Evolutionary conservation across 2,329 filamentous ascomycete species (phyloP).

Genomic region (Clonostachys rhizophaga): DNA sequence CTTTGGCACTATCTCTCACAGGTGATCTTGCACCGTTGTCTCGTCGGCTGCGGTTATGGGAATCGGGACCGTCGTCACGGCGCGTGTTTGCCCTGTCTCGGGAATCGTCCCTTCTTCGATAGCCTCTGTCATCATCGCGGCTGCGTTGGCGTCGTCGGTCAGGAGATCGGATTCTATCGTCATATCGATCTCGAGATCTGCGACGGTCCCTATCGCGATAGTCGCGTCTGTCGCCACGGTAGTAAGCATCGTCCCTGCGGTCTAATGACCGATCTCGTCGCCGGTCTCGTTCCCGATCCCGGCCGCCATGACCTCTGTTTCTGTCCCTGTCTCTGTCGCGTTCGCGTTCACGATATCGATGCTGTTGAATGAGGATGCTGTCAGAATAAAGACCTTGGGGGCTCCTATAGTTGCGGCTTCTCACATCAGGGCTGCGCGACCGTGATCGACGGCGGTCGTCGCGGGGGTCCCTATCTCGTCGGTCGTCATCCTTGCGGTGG

Average conservation of each 20-base stretch:
- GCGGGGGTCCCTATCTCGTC: conserved; percentile 48
- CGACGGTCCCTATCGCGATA: conserved; percentile 58
- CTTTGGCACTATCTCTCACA: conserved; percentile 38
- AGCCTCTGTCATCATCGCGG: conserved; percentile 59
- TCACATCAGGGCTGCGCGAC: conserved; percentile 62
- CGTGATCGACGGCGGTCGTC: conserved; percentile 51
- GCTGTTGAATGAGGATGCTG: conserved; percentile 16
- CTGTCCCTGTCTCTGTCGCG: conserved; percentile 42
- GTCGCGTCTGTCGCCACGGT: conserved; percentile 58
- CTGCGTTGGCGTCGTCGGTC: conserved; percentile 56
- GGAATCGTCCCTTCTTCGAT: conserved; percentile 71
- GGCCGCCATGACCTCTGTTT: conserved; percentile 23
- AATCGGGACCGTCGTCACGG: conserved; percentile 69
- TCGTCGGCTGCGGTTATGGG: conserved; percentile 59
- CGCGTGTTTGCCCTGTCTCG: conserved; percentile 59
- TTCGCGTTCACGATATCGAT: conserved; percentile 55
- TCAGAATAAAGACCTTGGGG: conserved; percentile 29
- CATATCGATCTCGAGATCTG: conserved; percentile 56
- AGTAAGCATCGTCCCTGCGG: conserved; percentile 60
- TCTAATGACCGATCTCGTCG: conserved; percentile 68
- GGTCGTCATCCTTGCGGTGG: conserved; percentile 57
- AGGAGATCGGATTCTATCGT: conserved; percentile 53
- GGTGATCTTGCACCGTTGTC: conserved; percentile 54
- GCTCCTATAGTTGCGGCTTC: conserved; percentile 15
- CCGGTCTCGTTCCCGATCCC: conserved; percentile 54